Evolutionary conservation across 163 green algal species (phyloP), one percentile per base, ranked within the genome.

Genomic region (Picocystis sp.): DNA sequence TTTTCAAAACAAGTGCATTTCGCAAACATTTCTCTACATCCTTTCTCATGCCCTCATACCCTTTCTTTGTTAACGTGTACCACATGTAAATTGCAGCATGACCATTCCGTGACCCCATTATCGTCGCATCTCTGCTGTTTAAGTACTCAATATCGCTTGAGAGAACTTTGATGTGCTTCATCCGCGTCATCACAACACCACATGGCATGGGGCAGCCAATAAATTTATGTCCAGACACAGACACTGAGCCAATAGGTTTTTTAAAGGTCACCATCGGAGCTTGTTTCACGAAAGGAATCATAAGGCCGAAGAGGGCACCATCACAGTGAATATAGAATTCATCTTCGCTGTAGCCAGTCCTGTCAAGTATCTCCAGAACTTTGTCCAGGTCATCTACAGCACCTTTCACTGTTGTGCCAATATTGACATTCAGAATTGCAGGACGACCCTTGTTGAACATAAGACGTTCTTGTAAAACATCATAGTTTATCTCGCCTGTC

Each of bases 311-410:
- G 19, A 97, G 79, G 11, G 87, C 87, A 22, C 87, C 87, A 53
- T 97, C 87, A 63, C 85, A 95, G 73, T 97, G 87, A 60, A 97
- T 96, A 73, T 82, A 97, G 61, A 96, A 97, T 29, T 73, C 71
- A 48, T 94, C 79, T 64, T 94, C 77, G 12, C 24, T 74, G 74
- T 81, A 94, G 3, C 87, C 87, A 11, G 60, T 61, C 34, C 78
- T 72, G 22, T 70, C 52, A 3, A 94, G 66, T 45, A 84, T 75
- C 14, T 72, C 67, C 29, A 93, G 74, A 11, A 76, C 60, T 35
- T 44, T 22, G 33, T 72, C 64, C 23, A 72, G 3, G 45, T 72
- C 64, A 35, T 72, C 64, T 46, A 72, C 64, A 22, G 64, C 64
- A 22, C 64, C 64, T 62, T 88, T 92, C 10, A 97, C 88, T 21